phyloP scores from a whole-genome alignment of 495 filamentous ascomycete species.

The Xylona heveae region DNA sequence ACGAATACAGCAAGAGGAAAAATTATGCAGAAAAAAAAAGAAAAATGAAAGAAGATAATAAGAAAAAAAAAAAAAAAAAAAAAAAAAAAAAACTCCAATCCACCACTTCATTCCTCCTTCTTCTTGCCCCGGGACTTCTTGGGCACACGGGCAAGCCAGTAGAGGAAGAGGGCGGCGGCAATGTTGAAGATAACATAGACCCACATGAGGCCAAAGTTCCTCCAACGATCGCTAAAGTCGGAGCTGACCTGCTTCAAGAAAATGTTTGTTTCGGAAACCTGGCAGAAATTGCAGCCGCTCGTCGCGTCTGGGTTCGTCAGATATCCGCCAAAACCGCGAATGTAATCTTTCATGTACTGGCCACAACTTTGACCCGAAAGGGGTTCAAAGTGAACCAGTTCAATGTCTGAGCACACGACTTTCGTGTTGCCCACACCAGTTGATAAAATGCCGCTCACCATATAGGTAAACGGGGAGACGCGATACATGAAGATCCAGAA shows the following conservation, averaged over 20 bases:
- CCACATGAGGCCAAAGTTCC: constrained; percentile 51
- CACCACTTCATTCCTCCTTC: too few species aligned
- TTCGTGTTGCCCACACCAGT: constrained; percentile 34
- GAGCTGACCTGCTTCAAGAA: constrained; percentile 31
- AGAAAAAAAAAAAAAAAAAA: too few species aligned
- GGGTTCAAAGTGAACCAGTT: constrained; percentile 33
- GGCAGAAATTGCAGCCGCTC: constrained; percentile 37
- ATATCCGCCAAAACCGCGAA: constrained; percentile 23
- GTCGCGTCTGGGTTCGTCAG: constrained; percentile 29
- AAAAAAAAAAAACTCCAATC: too few species aligned
- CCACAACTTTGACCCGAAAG: constrained; percentile 29
- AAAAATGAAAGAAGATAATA: too few species aligned
- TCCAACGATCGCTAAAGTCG: constrained; percentile 34
- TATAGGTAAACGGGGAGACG: constrained; percentile 52
- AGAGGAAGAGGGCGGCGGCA: constrained; percentile 44
- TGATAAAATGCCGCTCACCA: constrained; percentile 42
- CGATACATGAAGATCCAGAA: constrained; percentile 85
- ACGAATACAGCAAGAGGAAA: too few species aligned
- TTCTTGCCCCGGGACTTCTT: constrained; percentile 29
- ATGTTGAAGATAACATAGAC: constrained; percentile 64
- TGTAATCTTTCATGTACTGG: constrained; percentile 33
- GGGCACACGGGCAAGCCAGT: constrained; percentile 62
- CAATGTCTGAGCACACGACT: constrained; percentile 37
- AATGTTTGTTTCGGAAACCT: constrained; percentile 33
- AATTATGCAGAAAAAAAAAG: too few species aligned